A percentile compares a stretch with the other conserved stretches of the same genome.
Conservation (phyloP, 2,329 filamentous ascomycete genomes). For the Colletotrichum falcatum region DNA sequence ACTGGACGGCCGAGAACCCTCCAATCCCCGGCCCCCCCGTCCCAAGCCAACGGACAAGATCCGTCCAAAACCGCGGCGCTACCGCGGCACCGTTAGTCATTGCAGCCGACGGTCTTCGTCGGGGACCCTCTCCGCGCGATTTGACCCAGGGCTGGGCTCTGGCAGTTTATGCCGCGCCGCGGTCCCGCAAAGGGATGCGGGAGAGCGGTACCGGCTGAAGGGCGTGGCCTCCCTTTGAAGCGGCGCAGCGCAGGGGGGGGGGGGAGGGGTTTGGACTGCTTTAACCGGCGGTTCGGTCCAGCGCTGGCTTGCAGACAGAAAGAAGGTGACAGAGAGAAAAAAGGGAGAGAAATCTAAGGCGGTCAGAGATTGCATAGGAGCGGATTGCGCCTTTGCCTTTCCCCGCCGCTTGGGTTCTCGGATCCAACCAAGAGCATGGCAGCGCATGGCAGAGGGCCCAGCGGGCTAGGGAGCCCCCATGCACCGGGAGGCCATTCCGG, state of each 20-base stretch:
- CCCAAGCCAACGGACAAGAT: background rate
- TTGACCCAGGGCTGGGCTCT: background rate
- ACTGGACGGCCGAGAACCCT: background rate
- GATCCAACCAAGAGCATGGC: constrained; percentile 16
- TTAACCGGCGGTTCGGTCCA: constrained; percentile 16
- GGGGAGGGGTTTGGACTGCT: background rate
- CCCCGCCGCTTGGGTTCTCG: constrained; percentile 6
- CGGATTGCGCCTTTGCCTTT: background rate
- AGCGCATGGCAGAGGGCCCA: background rate
- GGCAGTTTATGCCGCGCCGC: constrained; percentile 13
- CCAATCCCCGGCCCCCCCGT: too few relatives aligned
- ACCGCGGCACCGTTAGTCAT: background rate
- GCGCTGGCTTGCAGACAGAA: background rate
- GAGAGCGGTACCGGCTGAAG: constrained; percentile 17
- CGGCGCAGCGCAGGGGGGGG: background rate
- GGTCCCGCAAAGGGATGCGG: constrained; percentile 23
- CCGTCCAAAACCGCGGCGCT: background rate
- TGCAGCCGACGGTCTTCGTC: constrained; percentile 8
- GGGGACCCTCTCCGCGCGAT: too few relatives aligned
- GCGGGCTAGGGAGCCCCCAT: background rate
- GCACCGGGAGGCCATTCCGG: constrained; percentile 29
- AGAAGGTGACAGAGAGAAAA: background rate
- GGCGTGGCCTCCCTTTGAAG: too few relatives aligned
- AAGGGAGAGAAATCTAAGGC: background rate
- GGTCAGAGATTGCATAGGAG: background rate